Conservation (phyloP, 306 rosid species). For the Cicer judaicum region DNA sequence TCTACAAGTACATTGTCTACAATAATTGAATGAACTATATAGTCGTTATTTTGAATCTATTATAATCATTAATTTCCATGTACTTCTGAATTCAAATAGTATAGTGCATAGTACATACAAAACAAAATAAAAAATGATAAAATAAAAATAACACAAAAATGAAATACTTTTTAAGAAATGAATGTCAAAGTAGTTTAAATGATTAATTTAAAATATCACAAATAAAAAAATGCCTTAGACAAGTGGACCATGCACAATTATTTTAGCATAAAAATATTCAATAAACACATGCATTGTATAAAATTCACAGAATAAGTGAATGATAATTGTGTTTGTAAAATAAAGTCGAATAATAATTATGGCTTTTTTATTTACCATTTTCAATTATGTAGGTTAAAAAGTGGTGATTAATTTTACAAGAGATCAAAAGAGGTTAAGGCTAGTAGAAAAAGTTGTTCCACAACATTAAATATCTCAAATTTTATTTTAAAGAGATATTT, state of each 20-base stretch:
- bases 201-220: conserved; percentile 13
- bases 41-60: conserved; percentile 4
- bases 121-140: conserved; percentile 7
- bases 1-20: conserved; percentile 5
- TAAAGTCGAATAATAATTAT: neutral
- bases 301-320: neutral
- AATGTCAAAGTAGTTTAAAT: conserved; percentile 23
- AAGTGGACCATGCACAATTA: conserved; percentile 14
- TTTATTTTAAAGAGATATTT: too few species aligned
- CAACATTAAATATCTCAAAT: too few species aligned
- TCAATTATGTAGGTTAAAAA: neutral
- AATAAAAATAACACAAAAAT: conserved; percentile 22
- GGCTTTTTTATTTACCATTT: neutral
- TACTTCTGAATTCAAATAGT: conserved; percentile 4
- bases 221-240: neutral
- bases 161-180: conserved; percentile 10
- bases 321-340: neutral
- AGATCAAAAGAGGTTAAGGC: too few species aligned
- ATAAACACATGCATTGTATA: neutral
- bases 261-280: conserved; percentile 11
- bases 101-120: neutral
- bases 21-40: conserved; percentile 7
- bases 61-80: too few species aligned
- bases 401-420: neutral
- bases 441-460: too few species aligned